phyloP scores from a whole-genome alignment of 2,329 filamentous ascomycete genomes.

The Botrytis galanthina region DNA sequence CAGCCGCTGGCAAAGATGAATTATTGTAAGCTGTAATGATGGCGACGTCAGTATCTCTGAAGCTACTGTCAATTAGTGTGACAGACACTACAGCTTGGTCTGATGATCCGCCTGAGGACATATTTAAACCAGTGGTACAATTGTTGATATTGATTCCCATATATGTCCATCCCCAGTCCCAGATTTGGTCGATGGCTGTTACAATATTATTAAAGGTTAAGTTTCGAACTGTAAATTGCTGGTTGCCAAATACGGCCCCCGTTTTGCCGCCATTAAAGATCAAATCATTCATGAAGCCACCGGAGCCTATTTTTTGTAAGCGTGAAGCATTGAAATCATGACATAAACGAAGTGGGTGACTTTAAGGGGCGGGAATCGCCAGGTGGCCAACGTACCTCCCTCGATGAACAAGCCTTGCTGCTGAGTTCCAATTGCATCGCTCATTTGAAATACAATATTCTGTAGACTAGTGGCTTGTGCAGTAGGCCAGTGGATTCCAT shows the following conservation, averaged over 20 bases:
- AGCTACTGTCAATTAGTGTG: slow-evolving; percentile 54
- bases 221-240: slow-evolving; percentile 62
- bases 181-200: slow-evolving; percentile 55
- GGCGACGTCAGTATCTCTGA: slow-evolving; percentile 50
- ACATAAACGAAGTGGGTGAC: neutral
- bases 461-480: slow-evolving; percentile 58
- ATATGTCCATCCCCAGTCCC: slow-evolving; percentile 60
- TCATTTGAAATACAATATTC: slow-evolving; percentile 61
- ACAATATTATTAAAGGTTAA: slow-evolving; percentile 46
- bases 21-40: slow-evolving; percentile 51
- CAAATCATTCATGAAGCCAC: slow-evolving; percentile 58
- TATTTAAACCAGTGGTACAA: slow-evolving; percentile 52
- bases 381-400: slow-evolving; percentile 39
- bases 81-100: slow-evolving; percentile 53
- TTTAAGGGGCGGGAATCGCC: neutral
- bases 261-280: slow-evolving; percentile 59
- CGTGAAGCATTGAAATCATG: neutral
- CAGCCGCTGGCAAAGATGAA: slow-evolving; percentile 44
- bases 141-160: slow-evolving; percentile 51
- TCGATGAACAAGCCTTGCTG: slow-evolving; percentile 62
- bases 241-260: slow-evolving; percentile 60
- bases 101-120: slow-evolving; percentile 43
- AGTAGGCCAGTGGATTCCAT: slow-evolving; percentile 53
- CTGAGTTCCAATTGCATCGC: slow-evolving; percentile 43
- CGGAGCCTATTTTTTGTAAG: slow-evolving; percentile 45